Evolutionary conservation across 2,329 filamentous ascomycete genomes (phyloP).

Genomic region (Hypomyces rosellus): DNA sequence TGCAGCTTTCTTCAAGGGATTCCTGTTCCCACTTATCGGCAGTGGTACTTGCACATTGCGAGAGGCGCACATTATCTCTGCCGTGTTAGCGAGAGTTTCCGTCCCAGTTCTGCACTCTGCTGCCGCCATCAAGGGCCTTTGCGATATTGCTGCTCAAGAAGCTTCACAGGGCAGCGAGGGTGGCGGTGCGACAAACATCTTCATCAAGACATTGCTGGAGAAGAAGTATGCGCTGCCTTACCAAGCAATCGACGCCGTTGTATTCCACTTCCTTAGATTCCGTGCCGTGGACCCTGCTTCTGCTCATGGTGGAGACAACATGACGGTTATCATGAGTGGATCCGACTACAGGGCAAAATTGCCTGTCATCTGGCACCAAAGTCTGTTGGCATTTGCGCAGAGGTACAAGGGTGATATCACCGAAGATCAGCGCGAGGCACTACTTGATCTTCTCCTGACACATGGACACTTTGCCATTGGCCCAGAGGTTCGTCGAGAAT

Average conservation of each 20-base stretch:
- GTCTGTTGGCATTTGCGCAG: slow-evolving; percentile 84
- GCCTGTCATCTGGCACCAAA: slow-evolving; percentile 96
- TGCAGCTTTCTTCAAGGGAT: slow-evolving; percentile 91
- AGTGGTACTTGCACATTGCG: slow-evolving; percentile 84
- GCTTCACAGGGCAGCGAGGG: slow-evolving; percentile 76
- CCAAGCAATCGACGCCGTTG: slow-evolving; percentile 87
- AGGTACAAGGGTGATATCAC: slow-evolving; percentile 94
- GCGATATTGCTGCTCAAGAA: slow-evolving; percentile 90
- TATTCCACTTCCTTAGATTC: slow-evolving; percentile 95
- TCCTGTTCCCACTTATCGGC: slow-evolving; percentile 83
- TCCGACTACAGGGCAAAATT: slow-evolving; percentile 57
- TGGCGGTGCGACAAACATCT: slow-evolving; percentile 87
- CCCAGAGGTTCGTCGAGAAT: slow-evolving; percentile 81
- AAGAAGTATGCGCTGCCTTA: slow-evolving; percentile 96
- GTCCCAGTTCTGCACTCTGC: slow-evolving; percentile 90
- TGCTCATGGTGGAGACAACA: slow-evolving; percentile 46
- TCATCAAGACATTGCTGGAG: slow-evolving; percentile 87
- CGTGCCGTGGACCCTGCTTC: slow-evolving; percentile 59
- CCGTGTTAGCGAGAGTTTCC: slow-evolving; percentile 75
- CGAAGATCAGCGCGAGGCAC: slow-evolving; percentile 85
- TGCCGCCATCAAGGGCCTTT: slow-evolving; percentile 83
- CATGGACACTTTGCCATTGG: slow-evolving; percentile 85
- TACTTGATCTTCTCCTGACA: slow-evolving; percentile 78
- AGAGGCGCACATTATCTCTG: slow-evolving; percentile 86
- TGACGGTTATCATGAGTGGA: slow-evolving; percentile 38